These are phyloP conservation scores for Ephemerocybe angulata DNA, from an alignment of 768 basidiomycete species.

Conservation along the genomic window DNA sequence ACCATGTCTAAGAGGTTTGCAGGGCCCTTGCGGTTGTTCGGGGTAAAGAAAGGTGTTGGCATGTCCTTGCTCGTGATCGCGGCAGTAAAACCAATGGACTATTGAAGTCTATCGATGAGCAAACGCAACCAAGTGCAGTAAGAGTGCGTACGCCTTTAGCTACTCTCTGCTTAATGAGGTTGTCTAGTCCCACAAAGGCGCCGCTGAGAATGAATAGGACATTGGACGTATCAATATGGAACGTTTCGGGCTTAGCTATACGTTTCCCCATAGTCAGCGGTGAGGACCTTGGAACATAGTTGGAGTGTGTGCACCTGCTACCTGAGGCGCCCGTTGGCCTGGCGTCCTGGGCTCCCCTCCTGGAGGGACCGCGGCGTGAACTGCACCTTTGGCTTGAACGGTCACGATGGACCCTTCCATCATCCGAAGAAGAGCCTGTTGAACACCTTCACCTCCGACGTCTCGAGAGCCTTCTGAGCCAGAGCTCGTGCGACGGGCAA, in stretches of 20 bases:
- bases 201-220: constrained; percentile 94
- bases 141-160: constrained; percentile 70
- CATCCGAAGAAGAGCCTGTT: constrained; percentile 88
- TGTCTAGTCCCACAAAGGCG: constrained; percentile 90
- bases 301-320: constrained; percentile 26
- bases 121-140: constrained; percentile 1
- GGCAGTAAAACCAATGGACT: constrained; percentile 86
- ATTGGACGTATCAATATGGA: constrained; percentile 83
- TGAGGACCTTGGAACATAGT: neutral
- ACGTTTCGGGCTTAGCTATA: constrained; percentile 58
- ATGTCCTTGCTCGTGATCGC: constrained; percentile 37
- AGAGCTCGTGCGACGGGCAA: constrained; percentile 60
- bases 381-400: constrained; percentile 69
- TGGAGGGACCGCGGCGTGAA: constrained; percentile 43
- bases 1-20: constrained; percentile 61
- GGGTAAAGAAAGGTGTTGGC: constrained; percentile 72
- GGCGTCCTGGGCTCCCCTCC: constrained; percentile 38
- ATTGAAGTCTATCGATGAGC: neutral
- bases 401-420: constrained; percentile 88
- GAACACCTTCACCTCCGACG: constrained; percentile 94
- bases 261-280: constrained; percentile 1
- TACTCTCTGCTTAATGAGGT: constrained; percentile 71
- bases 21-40: constrained; percentile 58
- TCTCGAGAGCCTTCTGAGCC: constrained; percentile 75
- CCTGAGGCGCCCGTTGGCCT: constrained; percentile 46